Conservation (phyloP, 495 filamentous ascomycete species). For the Evernia prunastri region DNA sequence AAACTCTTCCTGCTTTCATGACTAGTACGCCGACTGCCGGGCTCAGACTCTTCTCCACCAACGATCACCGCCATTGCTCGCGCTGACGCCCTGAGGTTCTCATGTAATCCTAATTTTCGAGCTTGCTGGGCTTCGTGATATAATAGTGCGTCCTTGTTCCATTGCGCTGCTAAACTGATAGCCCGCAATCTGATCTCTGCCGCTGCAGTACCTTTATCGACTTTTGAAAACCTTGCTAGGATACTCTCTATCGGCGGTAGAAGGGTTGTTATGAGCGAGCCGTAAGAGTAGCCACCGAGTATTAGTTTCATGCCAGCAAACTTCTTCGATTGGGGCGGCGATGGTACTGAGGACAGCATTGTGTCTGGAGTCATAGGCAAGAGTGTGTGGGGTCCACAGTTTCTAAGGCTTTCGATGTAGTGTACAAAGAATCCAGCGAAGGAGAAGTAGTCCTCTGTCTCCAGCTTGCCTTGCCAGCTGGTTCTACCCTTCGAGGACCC, state of each 20-base stretch:
- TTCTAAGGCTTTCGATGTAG: slow-evolving; percentile 50
- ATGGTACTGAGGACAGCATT: slow-evolving; percentile 1
- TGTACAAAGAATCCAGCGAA: slow-evolving; percentile 69
- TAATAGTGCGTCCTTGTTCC: slow-evolving; percentile 36
- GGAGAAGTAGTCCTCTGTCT: slow-evolving; percentile 73
- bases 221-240: slow-evolving; percentile 49
- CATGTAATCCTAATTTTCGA: background rate
- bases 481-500: slow-evolving; percentile 67
- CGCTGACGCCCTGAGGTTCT: slow-evolving; percentile 8
- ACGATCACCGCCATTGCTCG: slow-evolving; percentile 14
- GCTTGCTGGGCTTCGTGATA: slow-evolving; percentile 28
- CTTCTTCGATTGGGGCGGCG: background rate
- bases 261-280: slow-evolving; percentile 68
- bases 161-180: slow-evolving; percentile 51
- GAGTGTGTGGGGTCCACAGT: background rate
- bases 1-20: slow-evolving; percentile 24
- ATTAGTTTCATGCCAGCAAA: slow-evolving; percentile 38
- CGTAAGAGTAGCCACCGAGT: slow-evolving; percentile 86
- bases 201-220: slow-evolving; percentile 45
- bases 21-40: slow-evolving; percentile 15
- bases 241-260: slow-evolving; percentile 58
- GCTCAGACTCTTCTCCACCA: slow-evolving; percentile 25
- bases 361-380: background rate
- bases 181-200: slow-evolving; percentile 62
- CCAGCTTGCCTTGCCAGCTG: slow-evolving; percentile 76